A percentile compares a stretch with the other conserved stretches of the same genome.
Conservation (phyloP, 2,329 filamentous ascomycete genomes). For the Pestalotiopsis fici region DNA sequence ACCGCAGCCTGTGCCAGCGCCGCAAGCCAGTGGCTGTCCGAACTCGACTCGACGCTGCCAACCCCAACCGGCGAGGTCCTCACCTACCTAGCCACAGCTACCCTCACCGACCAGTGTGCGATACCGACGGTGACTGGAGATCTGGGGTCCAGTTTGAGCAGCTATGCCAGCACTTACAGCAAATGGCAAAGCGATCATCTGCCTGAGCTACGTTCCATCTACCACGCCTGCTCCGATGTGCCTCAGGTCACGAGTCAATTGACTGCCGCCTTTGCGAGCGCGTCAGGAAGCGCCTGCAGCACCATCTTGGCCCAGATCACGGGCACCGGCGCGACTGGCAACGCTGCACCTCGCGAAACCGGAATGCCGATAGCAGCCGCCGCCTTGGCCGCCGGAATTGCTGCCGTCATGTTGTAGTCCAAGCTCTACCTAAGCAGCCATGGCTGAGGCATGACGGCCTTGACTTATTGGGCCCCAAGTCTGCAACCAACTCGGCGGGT, state of each 20-base stretch:
- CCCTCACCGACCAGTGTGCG: background rate
- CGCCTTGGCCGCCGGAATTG: background rate
- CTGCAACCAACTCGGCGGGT: background rate
- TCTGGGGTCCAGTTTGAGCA: background rate
- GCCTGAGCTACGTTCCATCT: background rate
- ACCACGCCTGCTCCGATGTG: conserved; percentile 2
- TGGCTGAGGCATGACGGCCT: background rate
- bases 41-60: background rate
- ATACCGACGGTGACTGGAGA: background rate
- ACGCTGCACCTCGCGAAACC: conserved; percentile 1
- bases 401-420: background rate
- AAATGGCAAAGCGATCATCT: background rate
- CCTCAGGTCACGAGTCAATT: background rate
- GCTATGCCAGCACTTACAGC: conserved; percentile 2
- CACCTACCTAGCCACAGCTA: background rate
- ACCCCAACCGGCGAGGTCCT: background rate
- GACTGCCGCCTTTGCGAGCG: background rate
- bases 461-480: background rate
- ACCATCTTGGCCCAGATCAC: conserved; percentile 1
- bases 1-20: background rate
- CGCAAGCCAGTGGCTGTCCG: background rate
- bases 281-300: background rate
- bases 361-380: background rate
- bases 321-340: background rate
- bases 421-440: background rate